Evolutionary conservation across 106 monocot species (phyloP).

Genomic region (Agapanthus africanus): DNA sequence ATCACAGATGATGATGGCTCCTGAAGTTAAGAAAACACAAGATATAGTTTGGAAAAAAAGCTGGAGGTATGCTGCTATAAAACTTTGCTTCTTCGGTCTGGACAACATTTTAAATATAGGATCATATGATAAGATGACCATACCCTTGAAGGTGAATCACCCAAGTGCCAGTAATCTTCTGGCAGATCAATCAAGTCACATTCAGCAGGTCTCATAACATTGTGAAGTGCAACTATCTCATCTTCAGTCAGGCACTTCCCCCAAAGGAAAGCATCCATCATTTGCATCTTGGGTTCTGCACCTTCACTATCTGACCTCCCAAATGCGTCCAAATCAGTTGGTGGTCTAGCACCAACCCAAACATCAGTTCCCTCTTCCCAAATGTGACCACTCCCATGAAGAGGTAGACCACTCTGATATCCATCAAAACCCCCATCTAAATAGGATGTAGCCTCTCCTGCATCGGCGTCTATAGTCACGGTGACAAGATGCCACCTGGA

Average conservation of each 20-base stretch:
- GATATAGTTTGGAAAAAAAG: too few relatives aligned
- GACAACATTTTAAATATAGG: background rate
- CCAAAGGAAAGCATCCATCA: slow-evolving; percentile 99
- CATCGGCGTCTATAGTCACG: slow-evolving; percentile 77
- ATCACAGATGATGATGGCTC: background rate
- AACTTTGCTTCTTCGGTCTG: background rate
- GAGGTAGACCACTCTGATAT: slow-evolving; percentile 64
- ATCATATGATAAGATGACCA: background rate
- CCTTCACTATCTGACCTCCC: slow-evolving; percentile 96
- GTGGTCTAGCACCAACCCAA: slow-evolving; percentile 86
- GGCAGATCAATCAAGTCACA: slow-evolving; percentile 64
- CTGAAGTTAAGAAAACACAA: background rate
- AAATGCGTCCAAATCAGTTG: slow-evolving; percentile 95
- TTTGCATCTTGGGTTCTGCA: slow-evolving; percentile 86
- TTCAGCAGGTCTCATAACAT: slow-evolving; percentile 38
- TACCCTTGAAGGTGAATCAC: slow-evolving; percentile 90
- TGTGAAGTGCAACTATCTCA: slow-evolving; percentile 71
- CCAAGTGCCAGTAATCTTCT: slow-evolving; percentile 61
- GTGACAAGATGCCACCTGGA: slow-evolving; percentile 97
- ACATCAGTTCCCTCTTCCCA: slow-evolving; percentile 81
- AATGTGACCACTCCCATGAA: slow-evolving; percentile 37
- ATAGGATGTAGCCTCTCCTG: slow-evolving; percentile 80
- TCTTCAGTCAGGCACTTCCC: slow-evolving; percentile 84
- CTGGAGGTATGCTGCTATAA: too few relatives aligned
- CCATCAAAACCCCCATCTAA: slow-evolving; percentile 93